Base-by-base conservation (phyloP, 371 early-diverging fungal species). In the Fennellomyces sp. region DNA sequence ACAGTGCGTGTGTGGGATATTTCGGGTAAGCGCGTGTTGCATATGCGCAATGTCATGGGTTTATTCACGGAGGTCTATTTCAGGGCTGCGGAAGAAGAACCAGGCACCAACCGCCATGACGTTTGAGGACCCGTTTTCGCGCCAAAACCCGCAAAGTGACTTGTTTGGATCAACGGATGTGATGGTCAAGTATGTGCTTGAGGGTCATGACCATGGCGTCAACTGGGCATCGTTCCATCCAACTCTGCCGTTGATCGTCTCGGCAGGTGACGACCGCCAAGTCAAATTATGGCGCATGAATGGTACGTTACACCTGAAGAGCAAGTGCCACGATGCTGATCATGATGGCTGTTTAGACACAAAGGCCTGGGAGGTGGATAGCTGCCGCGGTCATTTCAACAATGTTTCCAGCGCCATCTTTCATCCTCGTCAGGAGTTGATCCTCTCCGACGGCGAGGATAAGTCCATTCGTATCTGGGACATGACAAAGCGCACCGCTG, bases 1-100 rank as follows among this genome's bases (percentile, higher is more conserved):
- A 98, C 99, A 15, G 94, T 99, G 0, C 87, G 99, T 35, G 93
- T 99, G 5, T 99, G 99, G 99, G 98, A 99, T 76, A 94, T 96
- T 66, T 91, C 93, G 15, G 96, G 95, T 80, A 79, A n/a, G n/a
- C n/a, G n/a, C n/a, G n/a, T n/a, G n/a, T n/a, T n/a, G n/a, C n/a
- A n/a, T n/a, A n/a, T n/a, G n/a, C n/a, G n/a, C 29, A 35, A 50
- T 13, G 26, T 3, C 11, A 27, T 28, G 5, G 6, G 21, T 48
- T 60, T 48, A 27, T 38, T 17, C 33, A 49, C 30, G 17, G 19
- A 19, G 21, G 27, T 11, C 8, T 33, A 3, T 38, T 19, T 23
- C 35, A 93, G 93, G 93, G 5, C 69, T 95, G 29, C 77, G 91
- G 39, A 95, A 94, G 69, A 94, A 93, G 80, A 91, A 92, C 53